Conservation (phyloP, 768 basidiomycete genomes). For the Cystofilobasidium ferigula region DNA sequence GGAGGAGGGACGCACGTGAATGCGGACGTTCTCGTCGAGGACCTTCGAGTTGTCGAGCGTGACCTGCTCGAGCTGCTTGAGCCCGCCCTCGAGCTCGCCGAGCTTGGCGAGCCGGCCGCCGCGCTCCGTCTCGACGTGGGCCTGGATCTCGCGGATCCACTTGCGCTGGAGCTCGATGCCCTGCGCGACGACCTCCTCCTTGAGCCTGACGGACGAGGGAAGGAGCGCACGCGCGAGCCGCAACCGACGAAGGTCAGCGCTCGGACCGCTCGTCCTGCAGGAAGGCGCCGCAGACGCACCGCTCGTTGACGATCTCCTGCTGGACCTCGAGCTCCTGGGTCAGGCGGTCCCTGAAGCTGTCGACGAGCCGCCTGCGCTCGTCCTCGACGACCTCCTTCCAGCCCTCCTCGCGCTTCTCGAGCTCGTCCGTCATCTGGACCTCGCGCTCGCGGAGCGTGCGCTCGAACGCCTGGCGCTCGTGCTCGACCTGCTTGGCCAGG, state of each 20-base stretch:
- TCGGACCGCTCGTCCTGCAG: not conserved
- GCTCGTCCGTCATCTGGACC: constrained; percentile 57
- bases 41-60: constrained; percentile 66
- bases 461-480: constrained; percentile 60
- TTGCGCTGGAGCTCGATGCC: constrained; percentile 93
- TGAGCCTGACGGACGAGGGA: constrained; percentile 52
- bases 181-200: constrained; percentile 88
- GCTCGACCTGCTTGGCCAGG: constrained; percentile 54
- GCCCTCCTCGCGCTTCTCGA: constrained; percentile 73
- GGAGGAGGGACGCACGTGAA: constrained; percentile 9
- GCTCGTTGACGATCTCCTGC: constrained; percentile 85
- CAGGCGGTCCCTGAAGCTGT: constrained; percentile 73
- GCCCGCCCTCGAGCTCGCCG: constrained; percentile 75
- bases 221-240: not conserved
- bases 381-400: constrained; percentile 70
- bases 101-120: constrained; percentile 89
- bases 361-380: constrained; percentile 60
- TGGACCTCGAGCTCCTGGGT: constrained; percentile 75
- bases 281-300: constrained; percentile 51
- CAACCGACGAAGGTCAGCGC: not conserved
- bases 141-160: constrained; percentile 93
- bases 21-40: constrained; percentile 81
- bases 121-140: constrained; percentile 90
- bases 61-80: constrained; percentile 83
- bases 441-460: constrained; percentile 55